phyloP scores from a whole-genome alignment of 768 basidiomycete species.

The Serendipita sp. region DNA sequence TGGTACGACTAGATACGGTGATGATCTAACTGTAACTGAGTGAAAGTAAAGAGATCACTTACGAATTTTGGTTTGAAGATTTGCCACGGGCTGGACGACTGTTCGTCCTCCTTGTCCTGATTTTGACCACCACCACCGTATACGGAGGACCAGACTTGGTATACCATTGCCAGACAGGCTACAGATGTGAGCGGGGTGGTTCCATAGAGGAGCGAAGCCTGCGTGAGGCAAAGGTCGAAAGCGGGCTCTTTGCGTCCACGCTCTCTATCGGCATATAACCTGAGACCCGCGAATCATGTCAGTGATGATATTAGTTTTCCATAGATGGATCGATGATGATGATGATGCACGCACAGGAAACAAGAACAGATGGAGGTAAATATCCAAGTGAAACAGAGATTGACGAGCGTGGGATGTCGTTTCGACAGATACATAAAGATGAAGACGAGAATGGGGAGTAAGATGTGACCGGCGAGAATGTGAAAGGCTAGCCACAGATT shows the following conservation, averaged over 20 bases:
- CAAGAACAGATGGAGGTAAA: slow-evolving; percentile 28
- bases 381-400: slow-evolving; percentile 33
- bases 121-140: background rate
- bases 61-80: background rate
- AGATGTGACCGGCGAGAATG: slow-evolving; percentile 29
- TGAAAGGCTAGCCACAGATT: slow-evolving; percentile 28
- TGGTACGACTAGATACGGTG: too few relatives aligned
- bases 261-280: slow-evolving; percentile 26
- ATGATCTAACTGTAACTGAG: too few relatives aligned
- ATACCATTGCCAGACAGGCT: background rate
- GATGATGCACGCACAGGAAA: slow-evolving; percentile 23
- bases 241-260: slow-evolving; percentile 21
- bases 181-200: slow-evolving; percentile 25
- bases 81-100: background rate
- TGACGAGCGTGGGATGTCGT: slow-evolving; percentile 30
- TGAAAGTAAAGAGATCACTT: background rate
- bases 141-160: background rate
- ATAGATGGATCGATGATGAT: too few relatives aligned
- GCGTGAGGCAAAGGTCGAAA: slow-evolving; percentile 26
- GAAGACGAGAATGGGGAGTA: slow-evolving; percentile 27
- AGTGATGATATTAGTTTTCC: background rate
- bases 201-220: slow-evolving; percentile 26
- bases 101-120: background rate
- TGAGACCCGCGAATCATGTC: slow-evolving; percentile 1
- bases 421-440: slow-evolving; percentile 27